A percentile compares a stretch with the other conserved stretches of the same genome.
Evolutionary conservation across 345 rosid species (phyloP).

Genomic region (Melastoma malabathricum): DNA sequence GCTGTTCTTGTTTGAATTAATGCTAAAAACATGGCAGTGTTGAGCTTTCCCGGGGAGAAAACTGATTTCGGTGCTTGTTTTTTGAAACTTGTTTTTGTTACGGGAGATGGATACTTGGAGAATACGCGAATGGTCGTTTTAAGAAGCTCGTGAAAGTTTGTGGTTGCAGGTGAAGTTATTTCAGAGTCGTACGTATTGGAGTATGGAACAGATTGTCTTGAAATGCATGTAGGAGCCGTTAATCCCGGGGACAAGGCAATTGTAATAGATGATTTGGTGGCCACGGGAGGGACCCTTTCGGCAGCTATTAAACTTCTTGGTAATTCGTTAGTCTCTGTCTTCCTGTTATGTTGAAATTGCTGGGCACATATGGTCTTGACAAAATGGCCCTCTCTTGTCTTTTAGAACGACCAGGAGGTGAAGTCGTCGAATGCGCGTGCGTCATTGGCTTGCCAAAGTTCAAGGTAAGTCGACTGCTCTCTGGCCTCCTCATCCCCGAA

Average conservation of each 20-base stretch:
- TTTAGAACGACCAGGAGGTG: conserved; percentile 50
- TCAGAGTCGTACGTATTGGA: conserved; percentile 64
- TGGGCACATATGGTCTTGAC: not conserved
- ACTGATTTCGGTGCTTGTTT: no score
- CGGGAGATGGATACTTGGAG: not conserved
- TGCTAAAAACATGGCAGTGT: no score
- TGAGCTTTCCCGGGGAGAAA: no score
- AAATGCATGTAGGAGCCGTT: conserved; percentile 77
- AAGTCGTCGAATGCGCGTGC: conserved; percentile 63
- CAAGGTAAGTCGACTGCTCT: conserved; percentile 28
- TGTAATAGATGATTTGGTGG: conserved; percentile 72
- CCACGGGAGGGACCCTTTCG: conserved; percentile 78
- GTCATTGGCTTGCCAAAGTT: conserved; percentile 69
- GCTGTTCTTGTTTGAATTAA: no score
- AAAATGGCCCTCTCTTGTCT: not conserved
- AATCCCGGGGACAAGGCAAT: conserved; percentile 50
- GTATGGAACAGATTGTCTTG: conserved; percentile 75
- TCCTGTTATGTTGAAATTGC: not conserved
- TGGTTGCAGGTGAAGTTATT: conserved; percentile 48
- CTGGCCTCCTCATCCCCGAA: not conserved
- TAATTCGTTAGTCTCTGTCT: conserved; percentile 7
- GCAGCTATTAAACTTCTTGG: conserved; percentile 78
- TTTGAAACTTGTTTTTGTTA: not conserved
- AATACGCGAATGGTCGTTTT: not conserved
- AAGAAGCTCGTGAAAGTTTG: not conserved